Evolutionary conservation across 768 basidiomycete genomes (phyloP).

Genomic region (Boletus edulis): DNA sequence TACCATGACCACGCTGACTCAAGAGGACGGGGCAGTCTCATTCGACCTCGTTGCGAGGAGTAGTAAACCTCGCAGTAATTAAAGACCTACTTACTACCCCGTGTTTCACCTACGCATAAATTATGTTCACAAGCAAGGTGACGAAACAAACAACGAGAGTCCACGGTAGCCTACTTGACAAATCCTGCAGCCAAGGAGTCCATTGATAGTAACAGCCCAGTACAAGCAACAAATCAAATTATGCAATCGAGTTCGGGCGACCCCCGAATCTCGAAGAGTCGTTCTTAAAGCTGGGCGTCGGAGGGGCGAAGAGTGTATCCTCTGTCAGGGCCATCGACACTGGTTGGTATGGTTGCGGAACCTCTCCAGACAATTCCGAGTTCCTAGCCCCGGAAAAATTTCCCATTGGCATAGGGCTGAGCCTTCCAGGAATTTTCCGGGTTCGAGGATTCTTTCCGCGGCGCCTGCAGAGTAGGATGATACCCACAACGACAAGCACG

Average conservation of each 20-base stretch:
- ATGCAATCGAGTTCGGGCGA: slow-evolving; percentile 45
- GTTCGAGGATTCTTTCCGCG: slow-evolving; percentile 35
- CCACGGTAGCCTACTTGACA: not conserved
- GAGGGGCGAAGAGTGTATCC: slow-evolving; percentile 50
- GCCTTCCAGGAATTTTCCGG: slow-evolving; percentile 41
- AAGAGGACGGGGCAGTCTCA: slow-evolving; percentile 30
- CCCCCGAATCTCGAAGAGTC: slow-evolving; percentile 28
- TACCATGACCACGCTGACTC: slow-evolving; percentile 15
- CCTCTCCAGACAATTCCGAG: slow-evolving; percentile 37
- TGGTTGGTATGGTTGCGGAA: slow-evolving; percentile 61
- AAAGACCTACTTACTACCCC: slow-evolving; percentile 5
- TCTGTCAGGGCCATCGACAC: slow-evolving; percentile 55
- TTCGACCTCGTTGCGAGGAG: slow-evolving; percentile 30
- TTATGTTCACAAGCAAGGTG: slow-evolving; percentile 11
- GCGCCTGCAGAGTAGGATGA: slow-evolving; percentile 53
- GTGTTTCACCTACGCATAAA: slow-evolving; percentile 1
- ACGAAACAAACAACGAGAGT: slow-evolving; percentile 5
- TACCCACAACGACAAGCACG: slow-evolving; percentile 51
- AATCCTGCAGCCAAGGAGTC: slow-evolving; percentile 3
- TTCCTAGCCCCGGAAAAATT: slow-evolving; percentile 30
- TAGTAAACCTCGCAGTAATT: slow-evolving; percentile 26
- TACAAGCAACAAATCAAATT: slow-evolving; percentile 8
- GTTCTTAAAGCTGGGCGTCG: slow-evolving; percentile 56
- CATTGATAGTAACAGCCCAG: not conserved
- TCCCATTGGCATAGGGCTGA: slow-evolving; percentile 59